These are phyloP conservation scores for Penicillium odoratum DNA, from an alignment of 495 filamentous ascomycete species.

Conservation along the genomic window DNA sequence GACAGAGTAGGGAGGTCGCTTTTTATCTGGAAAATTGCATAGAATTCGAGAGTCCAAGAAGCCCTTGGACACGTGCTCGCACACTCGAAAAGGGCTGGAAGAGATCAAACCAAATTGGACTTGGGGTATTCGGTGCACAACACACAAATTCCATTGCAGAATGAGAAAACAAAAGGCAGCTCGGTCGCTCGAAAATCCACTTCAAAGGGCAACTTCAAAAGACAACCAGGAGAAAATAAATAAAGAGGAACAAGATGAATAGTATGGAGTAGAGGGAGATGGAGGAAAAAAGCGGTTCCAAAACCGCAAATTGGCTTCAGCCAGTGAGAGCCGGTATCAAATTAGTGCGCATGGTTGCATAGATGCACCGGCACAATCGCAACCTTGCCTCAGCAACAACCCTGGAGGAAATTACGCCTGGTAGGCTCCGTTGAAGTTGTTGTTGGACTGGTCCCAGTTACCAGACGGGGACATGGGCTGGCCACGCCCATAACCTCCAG, in stretches of 20 bases:
- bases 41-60: conserved; percentile 40
- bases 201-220: conserved; percentile 32
- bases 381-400: conserved; percentile 10
- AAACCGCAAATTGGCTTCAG: conserved; percentile 16
- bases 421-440: conserved; percentile 56
- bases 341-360: conserved; percentile 2
- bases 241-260: conserved; percentile 11
- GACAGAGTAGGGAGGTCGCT: conserved; percentile 39
- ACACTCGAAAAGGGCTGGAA: conserved; percentile 31
- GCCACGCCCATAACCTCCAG: conserved; percentile 80
- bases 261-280: conserved; percentile 5
- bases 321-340: conserved; percentile 15
- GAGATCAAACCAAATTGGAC: conserved; percentile 43
- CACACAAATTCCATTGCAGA: conserved; percentile 51
- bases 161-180: conserved; percentile 31
- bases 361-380: conserved; percentile 9
- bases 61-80: conserved; percentile 26
- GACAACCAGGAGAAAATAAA: conserved; percentile 19
- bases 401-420: conserved; percentile 42
- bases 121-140: conserved; percentile 52
- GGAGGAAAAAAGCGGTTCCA: conserved; percentile 13
- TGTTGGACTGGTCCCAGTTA: conserved; percentile 63
- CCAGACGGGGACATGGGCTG: conserved; percentile 71
- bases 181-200: conserved; percentile 48
- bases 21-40: conserved; percentile 44